phyloP scores from a whole-genome alignment of 164 flowering plant species.

The Piper longum region DNA sequence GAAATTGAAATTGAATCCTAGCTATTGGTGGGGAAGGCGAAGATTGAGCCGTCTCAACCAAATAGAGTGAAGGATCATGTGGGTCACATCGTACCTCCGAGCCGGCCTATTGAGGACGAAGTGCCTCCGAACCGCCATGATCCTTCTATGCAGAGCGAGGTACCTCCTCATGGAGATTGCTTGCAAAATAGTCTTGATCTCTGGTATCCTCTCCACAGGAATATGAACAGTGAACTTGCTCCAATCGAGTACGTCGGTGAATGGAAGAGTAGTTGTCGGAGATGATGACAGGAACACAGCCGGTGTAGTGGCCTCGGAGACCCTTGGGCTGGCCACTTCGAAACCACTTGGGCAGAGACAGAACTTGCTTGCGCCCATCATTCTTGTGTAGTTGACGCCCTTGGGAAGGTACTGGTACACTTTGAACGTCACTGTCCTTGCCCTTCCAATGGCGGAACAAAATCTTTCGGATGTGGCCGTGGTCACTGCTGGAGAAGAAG shows the following conservation, averaged over 20 bases:
- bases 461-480: slow-evolving; percentile 46
- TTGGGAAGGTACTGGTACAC: slow-evolving; percentile 48
- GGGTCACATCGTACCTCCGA: slow-evolving; percentile 1
- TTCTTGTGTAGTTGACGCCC: too few species aligned
- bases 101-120: slow-evolving; percentile 6
- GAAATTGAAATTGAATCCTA: too few species aligned
- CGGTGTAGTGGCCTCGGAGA: too few species aligned
- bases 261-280: slow-evolving; percentile 53
- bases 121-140: slow-evolving; percentile 4
- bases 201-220: slow-evolving; percentile 8
- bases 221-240: slow-evolving; percentile 45
- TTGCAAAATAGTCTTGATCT: too few species aligned
- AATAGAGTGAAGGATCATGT: slow-evolving; percentile 7
- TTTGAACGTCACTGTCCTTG: slow-evolving; percentile 29
- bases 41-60: slow-evolving; percentile 4
- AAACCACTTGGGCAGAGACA: too few species aligned
- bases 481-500: slow-evolving; percentile 72
- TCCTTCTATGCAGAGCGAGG: neutral
- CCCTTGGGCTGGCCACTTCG: too few species aligned
- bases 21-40: neutral
- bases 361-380: too few species aligned
- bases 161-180: too few species aligned
- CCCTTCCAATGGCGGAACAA: slow-evolving; percentile 55
- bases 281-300: slow-evolving; percentile 21
- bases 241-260: slow-evolving; percentile 68